Percentiles rank a stretch among this genome's conserved stretches.
Evolutionary conservation across 129 eudicot genomes (phyloP).

Genomic region (Tagetes erecta): DNA sequence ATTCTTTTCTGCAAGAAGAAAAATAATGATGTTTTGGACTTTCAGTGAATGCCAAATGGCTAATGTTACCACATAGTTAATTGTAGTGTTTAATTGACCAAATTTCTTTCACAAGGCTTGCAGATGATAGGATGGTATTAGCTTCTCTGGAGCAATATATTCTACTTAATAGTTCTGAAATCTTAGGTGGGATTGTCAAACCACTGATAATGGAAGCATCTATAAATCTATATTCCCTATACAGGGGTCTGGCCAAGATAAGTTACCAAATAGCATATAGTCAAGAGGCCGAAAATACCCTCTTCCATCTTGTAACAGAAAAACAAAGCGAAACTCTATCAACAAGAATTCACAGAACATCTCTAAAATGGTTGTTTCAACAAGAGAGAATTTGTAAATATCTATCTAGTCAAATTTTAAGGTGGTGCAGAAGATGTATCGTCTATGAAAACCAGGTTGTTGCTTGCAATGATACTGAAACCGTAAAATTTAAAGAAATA

Average conservation of each 20-base stretch:
- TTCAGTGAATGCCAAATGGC: slow-evolving; percentile 5
- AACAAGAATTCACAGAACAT: slow-evolving; percentile 51
- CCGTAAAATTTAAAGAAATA: slow-evolving; percentile 41
- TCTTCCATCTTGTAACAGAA: slow-evolving; percentile 57
- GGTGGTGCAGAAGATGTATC: slow-evolving; percentile 52
- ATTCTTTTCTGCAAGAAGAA: slow-evolving; percentile 7
- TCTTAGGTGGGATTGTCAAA: slow-evolving; percentile 42
- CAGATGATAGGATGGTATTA: slow-evolving; percentile 81
- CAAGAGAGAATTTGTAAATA: slow-evolving; percentile 72
- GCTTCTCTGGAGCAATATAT: slow-evolving; percentile 96
- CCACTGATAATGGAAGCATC: slow-evolving; percentile 42
- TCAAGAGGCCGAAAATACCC: slow-evolving; percentile 78
- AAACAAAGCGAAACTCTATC: slow-evolving; percentile 56
- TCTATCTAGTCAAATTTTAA: slow-evolving; percentile 61
- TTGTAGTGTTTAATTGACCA: slow-evolving; percentile 19
- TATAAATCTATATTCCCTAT: slow-evolving; percentile 71
- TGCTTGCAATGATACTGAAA: slow-evolving; percentile 28
- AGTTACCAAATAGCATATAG: slow-evolving; percentile 79
- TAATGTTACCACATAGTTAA: background rate
- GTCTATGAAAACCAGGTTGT: slow-evolving; percentile 30
- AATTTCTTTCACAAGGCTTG: slow-evolving; percentile 53
- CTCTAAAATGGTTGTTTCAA: slow-evolving; percentile 90
- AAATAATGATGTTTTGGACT: background rate
- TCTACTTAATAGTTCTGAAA: slow-evolving; percentile 58
- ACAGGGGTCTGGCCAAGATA: slow-evolving; percentile 76